Evolutionary conservation across 495 filamentous ascomycete genomes (phyloP), one percentile per base, ranked within the genome.

Genomic region (Penicillium robsamsonii): DNA sequence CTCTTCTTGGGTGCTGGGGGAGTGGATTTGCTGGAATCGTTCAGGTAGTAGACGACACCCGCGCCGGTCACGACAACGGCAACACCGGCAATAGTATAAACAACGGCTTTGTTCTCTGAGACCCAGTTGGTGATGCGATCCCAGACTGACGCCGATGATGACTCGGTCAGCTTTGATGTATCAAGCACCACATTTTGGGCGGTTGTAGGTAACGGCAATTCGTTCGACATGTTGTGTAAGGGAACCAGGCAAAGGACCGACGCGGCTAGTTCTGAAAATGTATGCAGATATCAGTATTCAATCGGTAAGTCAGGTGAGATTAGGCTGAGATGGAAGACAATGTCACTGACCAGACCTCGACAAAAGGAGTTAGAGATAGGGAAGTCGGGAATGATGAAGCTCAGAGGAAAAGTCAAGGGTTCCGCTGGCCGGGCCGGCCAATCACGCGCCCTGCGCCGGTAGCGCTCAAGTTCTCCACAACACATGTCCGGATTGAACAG

Each of bases 61-160:
- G 91, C 95, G 57, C 87, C 86, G 27, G 89, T 92, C 55, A 92
- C 89, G 27, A 97, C 90, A 30, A 97, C 84, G 43, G 92, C 91
- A 27, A 96, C 87, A 70, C 93, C 94, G 54, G 91, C 91, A 75
- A 97, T 89, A 59, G 95, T 96, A 73, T 96, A 98, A 38, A 96
- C 94, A 45, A 92, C 79, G 40, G 87, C 89, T 76, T 96, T 98
- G 70, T 98, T 87, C 65, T 97, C 94, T 0, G 92, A 91, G 24
- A 88, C 90, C 91, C 93, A 98, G 72, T 82, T 88, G 59, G 91
- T 88, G 66, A 97, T 74, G 56, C 92, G 86, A 72, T 93, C 87
- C 91, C 91, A 96, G 50, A 95, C 68, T 20, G 92, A 91, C 57
- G 88, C 81, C 48, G 81, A 68, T 51, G 79, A 73, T 31, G 82